Evolutionary conservation across 306 rosid species (phyloP).

Genomic region (barrel medic (Medicago truncatula)): DNA sequence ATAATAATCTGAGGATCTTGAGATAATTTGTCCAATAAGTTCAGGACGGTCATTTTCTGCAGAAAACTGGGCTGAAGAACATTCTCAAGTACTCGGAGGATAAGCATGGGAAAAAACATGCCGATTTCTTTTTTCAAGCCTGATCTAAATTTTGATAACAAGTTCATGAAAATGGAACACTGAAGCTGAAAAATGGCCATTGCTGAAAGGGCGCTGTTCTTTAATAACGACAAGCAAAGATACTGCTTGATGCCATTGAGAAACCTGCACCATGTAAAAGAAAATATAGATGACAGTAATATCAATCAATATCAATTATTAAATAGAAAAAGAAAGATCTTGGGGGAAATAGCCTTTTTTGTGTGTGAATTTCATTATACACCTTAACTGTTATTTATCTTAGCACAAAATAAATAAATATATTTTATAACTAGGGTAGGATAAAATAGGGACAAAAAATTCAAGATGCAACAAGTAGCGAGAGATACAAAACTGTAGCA

Average conservation of each 20-base stretch:
- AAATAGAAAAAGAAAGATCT: conserved; percentile 25
- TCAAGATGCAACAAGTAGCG: conserved; percentile 11
- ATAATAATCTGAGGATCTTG: conserved; percentile 89
- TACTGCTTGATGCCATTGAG: conserved; percentile 90
- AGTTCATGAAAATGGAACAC: conserved; percentile 83
- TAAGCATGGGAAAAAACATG: conserved; percentile 95
- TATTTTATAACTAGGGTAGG: conserved; percentile 13
- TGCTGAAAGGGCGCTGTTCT: conserved; percentile 93
- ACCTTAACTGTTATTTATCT: conserved; percentile 13
- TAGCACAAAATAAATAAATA: conserved; percentile 19
- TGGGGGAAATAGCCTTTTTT: not conserved
- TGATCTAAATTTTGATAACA: conserved; percentile 86
- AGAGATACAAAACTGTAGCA: conserved; percentile 24
- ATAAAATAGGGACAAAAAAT: conserved; percentile 22
- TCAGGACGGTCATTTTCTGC: conserved; percentile 96
- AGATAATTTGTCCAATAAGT: conserved; percentile 85
- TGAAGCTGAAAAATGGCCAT: conserved; percentile 99
- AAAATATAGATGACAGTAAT: conserved; percentile 39
- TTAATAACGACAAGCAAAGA: conserved; percentile 90
- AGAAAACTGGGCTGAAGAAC: conserved; percentile 98
- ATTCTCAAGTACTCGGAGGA: conserved; percentile 97
- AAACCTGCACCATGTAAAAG: conserved; percentile 69
- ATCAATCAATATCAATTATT: conserved; percentile 29
- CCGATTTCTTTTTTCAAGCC: conserved; percentile 96
- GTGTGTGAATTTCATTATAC: conserved; percentile 13